Conservation (phyloP, 371 early-diverging fungal genomes). For the Neoconidiobolus thromboides region DNA sequence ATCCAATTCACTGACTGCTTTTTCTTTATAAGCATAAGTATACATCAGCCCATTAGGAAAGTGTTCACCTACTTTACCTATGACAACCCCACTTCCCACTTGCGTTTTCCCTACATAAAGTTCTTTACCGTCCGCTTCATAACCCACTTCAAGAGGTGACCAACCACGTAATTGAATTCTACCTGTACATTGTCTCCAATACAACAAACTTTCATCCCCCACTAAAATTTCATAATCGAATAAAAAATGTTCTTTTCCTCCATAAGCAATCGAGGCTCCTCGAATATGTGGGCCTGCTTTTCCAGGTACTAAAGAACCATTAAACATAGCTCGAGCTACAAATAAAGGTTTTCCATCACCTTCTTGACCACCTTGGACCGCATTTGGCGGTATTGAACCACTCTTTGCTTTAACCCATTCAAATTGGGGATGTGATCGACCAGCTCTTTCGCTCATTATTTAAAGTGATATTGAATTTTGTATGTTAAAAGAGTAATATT, state of each 20-base stretch:
- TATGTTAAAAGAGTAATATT: too few species aligned
- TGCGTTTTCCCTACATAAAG: conserved; percentile 22
- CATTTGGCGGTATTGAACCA: conserved; percentile 7
- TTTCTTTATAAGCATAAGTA: conserved; percentile 11
- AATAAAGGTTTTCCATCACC: conserved; percentile 7
- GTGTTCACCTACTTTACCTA: conserved; percentile 22
- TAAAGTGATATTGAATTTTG: too few species aligned
- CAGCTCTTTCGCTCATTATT: too few species aligned
- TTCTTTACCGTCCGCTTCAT: conserved; percentile 16
- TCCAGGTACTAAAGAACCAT: conserved; percentile 25
- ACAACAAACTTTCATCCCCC: conserved; percentile 20
- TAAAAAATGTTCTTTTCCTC: conserved; percentile 16
- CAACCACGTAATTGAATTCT: conserved; percentile 7
- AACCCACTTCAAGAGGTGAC: conserved; percentile 19
- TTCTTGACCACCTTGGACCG: conserved; percentile 9
- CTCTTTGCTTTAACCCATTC: conserved; percentile 3
- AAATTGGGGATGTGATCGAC: background rate
- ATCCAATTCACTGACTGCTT: conserved; percentile 3
- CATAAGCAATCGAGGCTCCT: conserved; percentile 21
- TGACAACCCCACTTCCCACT: conserved; percentile 14
- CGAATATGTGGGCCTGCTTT: conserved; percentile 19
- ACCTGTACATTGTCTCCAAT: conserved; percentile 21
- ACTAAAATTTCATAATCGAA: conserved; percentile 24
- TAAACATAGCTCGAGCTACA: conserved; percentile 7
- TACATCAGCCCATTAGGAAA: conserved; percentile 16